Base-by-base conservation (phyloP, 2,329 filamentous ascomycete species). In the Pseudophaeomoniella oleicola region DNA sequence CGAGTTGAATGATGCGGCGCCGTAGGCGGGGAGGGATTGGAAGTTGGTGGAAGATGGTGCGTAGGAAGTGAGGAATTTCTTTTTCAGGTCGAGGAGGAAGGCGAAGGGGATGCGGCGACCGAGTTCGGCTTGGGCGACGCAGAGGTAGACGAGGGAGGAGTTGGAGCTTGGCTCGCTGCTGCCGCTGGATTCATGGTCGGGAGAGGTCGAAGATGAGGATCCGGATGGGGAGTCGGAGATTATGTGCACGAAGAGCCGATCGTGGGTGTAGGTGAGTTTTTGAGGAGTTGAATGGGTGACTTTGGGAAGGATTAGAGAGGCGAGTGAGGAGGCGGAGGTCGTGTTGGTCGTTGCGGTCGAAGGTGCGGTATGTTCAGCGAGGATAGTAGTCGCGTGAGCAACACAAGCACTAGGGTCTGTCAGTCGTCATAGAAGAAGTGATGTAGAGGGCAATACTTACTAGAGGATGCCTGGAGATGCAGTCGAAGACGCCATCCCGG, bases 351-450 rank as follows among this genome's bases (percentile, higher is more conserved):
- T 81, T n/a, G n/a, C n/a, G n/a, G n/a, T n/a, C n/a, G n/a, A n/a
- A 2, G 85, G 85, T 19, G 84, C 78, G 34, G 85, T 92, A 66
- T 92, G 88, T 64, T 98, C 90, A 52, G 83, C 67, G 42, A 98
- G 78, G 61, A 98, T 94, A 32, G 87, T 96, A 38, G 76, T 83
- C 53, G 90, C 80, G 64, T 96, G 78, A 35, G 90, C 86, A 59
- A 98, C 90, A 65, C 90, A 96, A 48, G 85, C 79, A 64, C 86
- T 94, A n/a, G n/a, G n/a, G n/a, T n/a, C n/a, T n/a, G n/a, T n/a
- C n/a, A n/a, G n/a, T n/a, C n/a, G n/a, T n/a, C n/a, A n/a, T n/a
- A n/a, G n/a, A n/a, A n/a, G n/a, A n/a, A n/a, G n/a, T n/a, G n/a
- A n/a, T n/a, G n/a, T n/a, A n/a, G n/a, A n/a, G n/a, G n/a, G n/a